Conservation (phyloP, 345 rosid species). For the Hibiscus syriacus region DNA sequence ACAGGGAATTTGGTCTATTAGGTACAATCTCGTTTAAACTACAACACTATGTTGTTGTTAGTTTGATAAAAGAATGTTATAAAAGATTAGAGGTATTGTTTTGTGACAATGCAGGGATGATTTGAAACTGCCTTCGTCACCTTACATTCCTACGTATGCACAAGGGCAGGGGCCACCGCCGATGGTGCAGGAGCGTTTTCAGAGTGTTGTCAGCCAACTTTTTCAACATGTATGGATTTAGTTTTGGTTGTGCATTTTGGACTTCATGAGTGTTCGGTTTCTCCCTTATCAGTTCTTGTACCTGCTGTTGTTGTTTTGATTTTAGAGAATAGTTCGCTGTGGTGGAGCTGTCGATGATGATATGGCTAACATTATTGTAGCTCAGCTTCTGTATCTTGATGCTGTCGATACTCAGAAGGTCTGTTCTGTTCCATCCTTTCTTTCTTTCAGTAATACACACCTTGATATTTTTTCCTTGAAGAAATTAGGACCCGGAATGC, state of each 20-base stretch:
- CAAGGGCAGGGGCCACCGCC: slow-evolving; percentile 87
- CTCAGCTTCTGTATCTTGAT: slow-evolving; percentile 96
- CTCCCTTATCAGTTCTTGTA: slow-evolving; percentile 7
- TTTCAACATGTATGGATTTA: slow-evolving; percentile 55
- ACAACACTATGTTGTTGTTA: background rate
- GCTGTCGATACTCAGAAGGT: slow-evolving; percentile 90
- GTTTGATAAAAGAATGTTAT: background rate
- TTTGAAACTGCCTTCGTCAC: slow-evolving; percentile 62
- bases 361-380: slow-evolving; percentile 90
- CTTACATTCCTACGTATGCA: slow-evolving; percentile 65
- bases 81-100: background rate
- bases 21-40: slow-evolving; percentile 32
- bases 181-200: slow-evolving; percentile 85
- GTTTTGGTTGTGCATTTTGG: slow-evolving; percentile 3
- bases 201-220: slow-evolving; percentile 81
- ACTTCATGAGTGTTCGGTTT: background rate
- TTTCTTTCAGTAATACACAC: background rate
- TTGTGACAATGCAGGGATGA: slow-evolving; percentile 54
- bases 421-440: slow-evolving; percentile 6
- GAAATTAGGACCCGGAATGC: background rate
- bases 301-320: slow-evolving; percentile 13
- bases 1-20: slow-evolving; percentile 80
- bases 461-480: background rate
- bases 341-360: slow-evolving; percentile 98
- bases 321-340: slow-evolving; percentile 86